phyloP scores from a whole-genome alignment of 176 grass and related monocot genomes.

The Cenchrus americanus region DNA sequence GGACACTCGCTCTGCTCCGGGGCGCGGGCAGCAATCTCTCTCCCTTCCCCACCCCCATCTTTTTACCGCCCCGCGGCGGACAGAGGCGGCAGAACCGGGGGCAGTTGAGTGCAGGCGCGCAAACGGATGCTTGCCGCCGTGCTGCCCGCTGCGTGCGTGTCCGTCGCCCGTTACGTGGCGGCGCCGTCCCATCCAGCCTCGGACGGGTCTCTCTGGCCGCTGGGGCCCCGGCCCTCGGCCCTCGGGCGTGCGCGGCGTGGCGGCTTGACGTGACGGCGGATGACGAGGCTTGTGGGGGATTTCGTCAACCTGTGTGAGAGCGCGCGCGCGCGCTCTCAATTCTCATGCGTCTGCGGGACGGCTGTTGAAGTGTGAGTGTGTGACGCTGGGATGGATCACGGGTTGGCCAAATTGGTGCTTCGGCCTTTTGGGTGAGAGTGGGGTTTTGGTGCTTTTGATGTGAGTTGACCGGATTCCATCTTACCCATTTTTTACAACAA shows the following conservation, averaged over 20 bases:
- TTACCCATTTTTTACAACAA: background rate
- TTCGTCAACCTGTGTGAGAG: background rate
- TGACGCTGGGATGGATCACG: background rate
- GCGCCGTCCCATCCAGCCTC: conserved; percentile 13
- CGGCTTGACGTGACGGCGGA: conserved; percentile 9
- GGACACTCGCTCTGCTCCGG: conserved; percentile 37
- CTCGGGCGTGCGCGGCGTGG: background rate
- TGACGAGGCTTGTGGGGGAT: background rate
- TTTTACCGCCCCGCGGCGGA: conserved; percentile 1
- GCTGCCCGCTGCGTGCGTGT: background rate
- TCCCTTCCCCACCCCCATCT: background rate
- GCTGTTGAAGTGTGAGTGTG: background rate
- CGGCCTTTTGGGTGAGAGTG: background rate
- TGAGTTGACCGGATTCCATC: background rate
- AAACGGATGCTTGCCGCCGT: conserved; percentile 21
- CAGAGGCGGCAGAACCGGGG: conserved; percentile 33
- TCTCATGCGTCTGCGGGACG: background rate
- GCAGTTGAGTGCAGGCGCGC: background rate
- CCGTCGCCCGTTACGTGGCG: conserved; percentile 9
- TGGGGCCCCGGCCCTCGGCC: background rate
- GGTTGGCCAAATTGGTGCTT: no score
- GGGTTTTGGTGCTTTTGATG: conserved; percentile 18
- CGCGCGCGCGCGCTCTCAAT: background rate
- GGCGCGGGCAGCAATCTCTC: conserved; percentile 35
- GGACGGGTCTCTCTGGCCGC: background rate